Conservation (phyloP, 192 early-diverging fungal species). For the Coemansia javaensis region DNA sequence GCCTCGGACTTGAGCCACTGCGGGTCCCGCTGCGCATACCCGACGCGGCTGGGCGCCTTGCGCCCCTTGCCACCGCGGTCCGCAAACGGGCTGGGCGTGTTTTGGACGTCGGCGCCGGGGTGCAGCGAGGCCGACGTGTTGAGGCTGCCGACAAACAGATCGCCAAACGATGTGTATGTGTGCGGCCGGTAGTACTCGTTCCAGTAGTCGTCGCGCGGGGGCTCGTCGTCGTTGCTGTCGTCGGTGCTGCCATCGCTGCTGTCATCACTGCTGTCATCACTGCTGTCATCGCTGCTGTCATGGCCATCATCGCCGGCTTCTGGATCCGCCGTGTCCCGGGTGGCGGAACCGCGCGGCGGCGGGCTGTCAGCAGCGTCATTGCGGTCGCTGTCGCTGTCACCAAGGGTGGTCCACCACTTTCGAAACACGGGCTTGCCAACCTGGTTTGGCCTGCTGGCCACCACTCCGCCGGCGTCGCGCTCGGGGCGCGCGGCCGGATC, state of each 20-base stretch:
- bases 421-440: constrained; percentile 34
- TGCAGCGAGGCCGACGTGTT: constrained; percentile 63
- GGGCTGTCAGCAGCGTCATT: background rate
- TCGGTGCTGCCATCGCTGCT: background rate
- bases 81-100: constrained; percentile 35
- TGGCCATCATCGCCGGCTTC: background rate
- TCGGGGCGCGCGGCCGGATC: background rate
- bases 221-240: background rate
- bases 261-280: background rate
- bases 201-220: constrained; percentile 62
- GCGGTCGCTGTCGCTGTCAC: constrained; percentile 1
- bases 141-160: constrained; percentile 81
- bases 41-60: background rate
- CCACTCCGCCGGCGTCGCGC: constrained; percentile 1
- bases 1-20: constrained; percentile 42
- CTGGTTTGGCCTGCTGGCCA: constrained; percentile 23
- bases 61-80: constrained; percentile 14
- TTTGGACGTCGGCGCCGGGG: constrained; percentile 11
- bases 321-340: too few species aligned
- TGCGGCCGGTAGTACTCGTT: constrained; percentile 83
- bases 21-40: constrained; percentile 25
- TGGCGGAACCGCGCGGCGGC: too few species aligned
- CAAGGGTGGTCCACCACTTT: constrained; percentile 38
- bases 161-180: constrained; percentile 68
- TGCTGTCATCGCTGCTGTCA: too few species aligned